Evolutionary conservation across 768 basidiomycete species (phyloP).

Genomic region (Mycena capillaripes): DNA sequence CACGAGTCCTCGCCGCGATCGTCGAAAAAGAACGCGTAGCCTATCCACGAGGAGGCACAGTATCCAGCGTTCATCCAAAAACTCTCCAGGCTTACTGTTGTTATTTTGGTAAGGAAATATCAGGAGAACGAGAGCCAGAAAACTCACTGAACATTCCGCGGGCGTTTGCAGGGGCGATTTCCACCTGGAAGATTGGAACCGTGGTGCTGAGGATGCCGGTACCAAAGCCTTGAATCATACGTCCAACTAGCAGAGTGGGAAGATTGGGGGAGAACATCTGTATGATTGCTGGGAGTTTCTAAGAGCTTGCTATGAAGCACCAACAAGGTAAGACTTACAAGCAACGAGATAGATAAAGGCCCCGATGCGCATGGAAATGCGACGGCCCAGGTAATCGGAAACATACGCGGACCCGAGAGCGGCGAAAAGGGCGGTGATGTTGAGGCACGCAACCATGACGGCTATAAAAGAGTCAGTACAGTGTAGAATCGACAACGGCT

Average conservation of each 20-base stretch:
- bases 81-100: constrained; percentile 61
- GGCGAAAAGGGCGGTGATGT: constrained; percentile 64
- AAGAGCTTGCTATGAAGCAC: not conserved
- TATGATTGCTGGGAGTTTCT: constrained; percentile 50
- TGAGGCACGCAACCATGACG: constrained; percentile 64
- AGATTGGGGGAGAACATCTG: constrained; percentile 65
- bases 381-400: constrained; percentile 65
- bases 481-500: not conserved
- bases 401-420: constrained; percentile 63
- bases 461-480: constrained; percentile 45
- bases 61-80: constrained; percentile 66
- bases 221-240: constrained; percentile 62
- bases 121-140: no score
- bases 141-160: constrained; percentile 61
- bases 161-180: constrained; percentile 61
- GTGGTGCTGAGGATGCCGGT: constrained; percentile 67
- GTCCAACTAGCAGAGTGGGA: constrained; percentile 54
- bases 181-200: constrained; percentile 63
- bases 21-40: constrained; percentile 63
- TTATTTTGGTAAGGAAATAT: no score
- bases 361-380: constrained; percentile 64
- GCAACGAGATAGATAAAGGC: constrained; percentile 64
- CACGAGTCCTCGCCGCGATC: constrained; percentile 65
- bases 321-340: constrained; percentile 21
- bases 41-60: constrained; percentile 62